Conservation (phyloP, 2,329 filamentous ascomycete species). For the Mariannaea elegans region DNA sequence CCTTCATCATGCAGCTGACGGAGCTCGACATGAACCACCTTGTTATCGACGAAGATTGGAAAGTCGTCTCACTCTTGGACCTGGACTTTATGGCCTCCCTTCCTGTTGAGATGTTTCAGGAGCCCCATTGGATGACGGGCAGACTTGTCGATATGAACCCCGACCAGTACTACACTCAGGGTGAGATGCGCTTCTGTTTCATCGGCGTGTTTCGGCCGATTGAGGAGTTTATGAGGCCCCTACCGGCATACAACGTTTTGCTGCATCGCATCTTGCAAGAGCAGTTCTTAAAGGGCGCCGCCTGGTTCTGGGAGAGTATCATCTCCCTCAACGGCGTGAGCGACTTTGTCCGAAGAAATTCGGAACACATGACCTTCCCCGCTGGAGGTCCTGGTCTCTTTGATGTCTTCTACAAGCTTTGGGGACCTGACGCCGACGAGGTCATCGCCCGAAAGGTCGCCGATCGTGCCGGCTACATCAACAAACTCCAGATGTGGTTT, state of each 20-base stretch:
- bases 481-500: not conserved
- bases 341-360: not conserved
- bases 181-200: not conserved
- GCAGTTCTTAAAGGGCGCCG: not conserved
- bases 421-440: conserved; percentile 2
- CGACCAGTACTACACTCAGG: not conserved
- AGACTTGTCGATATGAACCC: not conserved
- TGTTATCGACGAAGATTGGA: conserved; percentile 45
- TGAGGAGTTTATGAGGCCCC: not conserved
- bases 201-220: not conserved
- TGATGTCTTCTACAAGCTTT: not conserved
- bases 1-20: conserved; percentile 41
- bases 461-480: not conserved
- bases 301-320: not conserved
- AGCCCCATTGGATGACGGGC: conserved; percentile 41
- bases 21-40: conserved; percentile 46
- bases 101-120: conserved; percentile 41
- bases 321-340: not conserved
- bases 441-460: not conserved
- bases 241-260: not conserved
- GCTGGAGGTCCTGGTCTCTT: not conserved
- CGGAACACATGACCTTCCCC: not conserved
- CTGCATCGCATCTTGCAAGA: not conserved
- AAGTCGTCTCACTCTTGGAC: conserved; percentile 45
- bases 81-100: conserved; percentile 44